Conservation (phyloP, 257 asterid genomes). For the Apocynum venetum region DNA sequence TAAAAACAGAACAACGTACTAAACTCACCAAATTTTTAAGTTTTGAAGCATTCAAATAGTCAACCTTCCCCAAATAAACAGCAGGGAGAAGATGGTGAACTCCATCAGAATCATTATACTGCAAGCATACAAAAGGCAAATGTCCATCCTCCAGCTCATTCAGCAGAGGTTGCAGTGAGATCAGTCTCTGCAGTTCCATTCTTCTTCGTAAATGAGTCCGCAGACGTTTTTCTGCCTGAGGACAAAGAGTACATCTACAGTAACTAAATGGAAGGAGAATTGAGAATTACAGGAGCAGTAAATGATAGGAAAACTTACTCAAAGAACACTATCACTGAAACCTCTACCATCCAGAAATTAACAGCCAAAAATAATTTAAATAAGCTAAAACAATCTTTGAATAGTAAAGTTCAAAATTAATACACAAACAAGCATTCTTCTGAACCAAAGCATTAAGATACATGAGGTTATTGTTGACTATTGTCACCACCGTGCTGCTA, state of each 20-base stretch:
- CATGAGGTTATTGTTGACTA: not conserved
- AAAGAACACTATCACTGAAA: not conserved
- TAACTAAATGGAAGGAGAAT: constrained; percentile 12
- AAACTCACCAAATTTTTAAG: constrained; percentile 59
- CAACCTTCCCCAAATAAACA: constrained; percentile 87
- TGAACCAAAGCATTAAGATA: not conserved
- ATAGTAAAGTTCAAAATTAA: not conserved
- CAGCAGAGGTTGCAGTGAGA: constrained; percentile 65
- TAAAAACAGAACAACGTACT: not conserved
- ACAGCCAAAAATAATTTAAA: constrained; percentile 8
- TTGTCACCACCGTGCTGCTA: not conserved
- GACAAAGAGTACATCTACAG: constrained; percentile 20
- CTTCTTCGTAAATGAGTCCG: constrained; percentile 68
- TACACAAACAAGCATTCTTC: not conserved
- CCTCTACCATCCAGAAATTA: not conserved
- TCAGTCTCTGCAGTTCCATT: constrained; percentile 78
- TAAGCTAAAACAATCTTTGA: not conserved
- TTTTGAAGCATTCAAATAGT: constrained; percentile 55
- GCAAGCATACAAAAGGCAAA: constrained; percentile 80
- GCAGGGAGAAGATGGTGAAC: constrained; percentile 75
- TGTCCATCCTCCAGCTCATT: constrained; percentile 71
- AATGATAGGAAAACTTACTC: not conserved
- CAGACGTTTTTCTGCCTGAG: constrained; percentile 71
- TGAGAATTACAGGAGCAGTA: not conserved
- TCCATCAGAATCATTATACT: constrained; percentile 67